Evolutionary conservation across 495 filamentous ascomycete genomes (phyloP).

Genomic region (Penicillium canariense): DNA sequence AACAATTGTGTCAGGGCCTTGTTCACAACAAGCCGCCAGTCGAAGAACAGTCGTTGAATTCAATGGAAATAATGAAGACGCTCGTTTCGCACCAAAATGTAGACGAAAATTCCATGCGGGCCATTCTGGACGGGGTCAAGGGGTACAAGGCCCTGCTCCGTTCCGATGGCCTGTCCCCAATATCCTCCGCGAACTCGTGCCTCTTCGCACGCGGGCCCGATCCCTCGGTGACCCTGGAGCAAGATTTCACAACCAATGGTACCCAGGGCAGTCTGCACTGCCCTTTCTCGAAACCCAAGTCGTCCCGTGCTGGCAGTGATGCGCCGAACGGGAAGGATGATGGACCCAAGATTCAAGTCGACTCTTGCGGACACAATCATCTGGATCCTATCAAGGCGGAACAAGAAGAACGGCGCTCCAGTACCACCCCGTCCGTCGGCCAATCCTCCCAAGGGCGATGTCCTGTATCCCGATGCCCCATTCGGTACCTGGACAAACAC

Average conservation of each 20-base stretch:
- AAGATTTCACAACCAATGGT: constrained; percentile 48
- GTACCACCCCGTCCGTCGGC: constrained; percentile 43
- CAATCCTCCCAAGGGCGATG: constrained; percentile 59
- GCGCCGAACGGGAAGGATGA: constrained; percentile 23
- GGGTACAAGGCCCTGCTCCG: constrained; percentile 39
- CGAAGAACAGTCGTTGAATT: constrained; percentile 35
- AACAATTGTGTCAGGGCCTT: constrained; percentile 32
- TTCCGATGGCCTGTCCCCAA: constrained; percentile 26
- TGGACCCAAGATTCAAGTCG: constrained; percentile 29
- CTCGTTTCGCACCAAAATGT: constrained; percentile 44
- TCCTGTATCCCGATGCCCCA: constrained; percentile 83
- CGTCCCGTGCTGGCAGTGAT: constrained; percentile 28
- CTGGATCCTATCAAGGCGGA: constrained; percentile 50
- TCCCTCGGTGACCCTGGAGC: constrained; percentile 34
- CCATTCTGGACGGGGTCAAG: constrained; percentile 41
- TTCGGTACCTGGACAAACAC: constrained; percentile 84
- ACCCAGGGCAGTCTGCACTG: constrained; percentile 44
- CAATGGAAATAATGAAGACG: constrained; percentile 45
- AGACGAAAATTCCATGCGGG: constrained; percentile 38
- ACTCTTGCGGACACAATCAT: constrained; percentile 36
- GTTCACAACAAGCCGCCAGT: constrained; percentile 26
- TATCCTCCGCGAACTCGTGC: constrained; percentile 34
- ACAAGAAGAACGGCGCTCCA: constrained; percentile 36
- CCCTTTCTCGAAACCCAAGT: constrained; percentile 44
- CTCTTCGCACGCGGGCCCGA: constrained; percentile 40